Conservation (phyloP, 2,329 filamentous ascomycete species). For the Eurotiales sp. region DNA sequence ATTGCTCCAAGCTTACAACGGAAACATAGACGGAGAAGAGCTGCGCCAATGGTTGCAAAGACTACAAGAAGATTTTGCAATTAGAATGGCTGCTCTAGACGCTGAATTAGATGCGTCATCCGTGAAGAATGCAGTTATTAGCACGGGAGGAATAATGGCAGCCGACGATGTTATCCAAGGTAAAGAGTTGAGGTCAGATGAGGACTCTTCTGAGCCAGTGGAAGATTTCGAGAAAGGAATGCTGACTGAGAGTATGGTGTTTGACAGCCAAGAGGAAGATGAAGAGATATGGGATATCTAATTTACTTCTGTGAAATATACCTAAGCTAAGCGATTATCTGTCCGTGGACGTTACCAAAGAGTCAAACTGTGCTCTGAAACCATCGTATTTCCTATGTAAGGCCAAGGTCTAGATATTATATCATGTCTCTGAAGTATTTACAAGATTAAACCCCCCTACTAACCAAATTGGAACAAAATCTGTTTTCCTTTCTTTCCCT, state of each 20-base stretch:
- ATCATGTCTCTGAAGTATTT: not conserved
- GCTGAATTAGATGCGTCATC: conserved; percentile 21
- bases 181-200: conserved; percentile 2
- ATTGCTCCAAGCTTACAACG: conserved; percentile 63
- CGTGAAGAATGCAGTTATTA: not conserved
- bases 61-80: conserved; percentile 71
- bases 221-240: conserved; percentile 1
- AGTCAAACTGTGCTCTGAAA: too few relatives aligned
- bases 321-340: not conserved
- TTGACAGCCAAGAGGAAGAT: not conserved
- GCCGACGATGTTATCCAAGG: not conserved
- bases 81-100: conserved; percentile 66
- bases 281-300: conserved; percentile 1
- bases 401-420: not conserved
- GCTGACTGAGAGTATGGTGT: not conserved
- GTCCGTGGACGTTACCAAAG: too few relatives aligned
- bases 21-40: conserved; percentile 61
- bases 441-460: not conserved
- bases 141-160: conserved; percentile 7
- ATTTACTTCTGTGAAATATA: not conserved
- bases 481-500: conserved; percentile 36
- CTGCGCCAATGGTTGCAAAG: conserved; percentile 62
- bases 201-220: conserved; percentile 9
- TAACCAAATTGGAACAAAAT: conserved; percentile 39
- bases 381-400: not conserved